These are phyloP conservation scores for Penstemon newberryi DNA, from an alignment of 257 asterid species.

Conservation along the genomic window DNA sequence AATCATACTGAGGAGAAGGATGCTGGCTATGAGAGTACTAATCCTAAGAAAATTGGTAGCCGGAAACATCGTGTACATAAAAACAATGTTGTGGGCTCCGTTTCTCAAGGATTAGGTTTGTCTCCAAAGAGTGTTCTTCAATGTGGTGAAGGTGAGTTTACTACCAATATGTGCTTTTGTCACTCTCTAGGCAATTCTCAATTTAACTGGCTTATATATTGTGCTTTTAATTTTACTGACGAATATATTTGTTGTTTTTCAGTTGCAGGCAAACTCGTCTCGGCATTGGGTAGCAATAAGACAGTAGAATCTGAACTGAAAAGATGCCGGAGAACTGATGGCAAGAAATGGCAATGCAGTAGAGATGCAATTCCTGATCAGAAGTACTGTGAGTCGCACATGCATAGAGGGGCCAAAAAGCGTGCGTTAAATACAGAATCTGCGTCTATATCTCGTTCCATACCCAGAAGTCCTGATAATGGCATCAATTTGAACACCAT, in stretches of 20 bases:
- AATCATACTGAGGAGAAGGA: constrained; percentile 21
- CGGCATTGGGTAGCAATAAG: constrained; percentile 22
- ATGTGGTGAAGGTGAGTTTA: constrained; percentile 38
- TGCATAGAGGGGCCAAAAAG: constrained; percentile 66
- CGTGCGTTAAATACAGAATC: constrained; percentile 24
- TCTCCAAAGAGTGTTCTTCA: constrained; percentile 52
- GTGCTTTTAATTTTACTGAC: background rate
- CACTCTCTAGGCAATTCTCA: background rate
- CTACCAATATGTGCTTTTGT: background rate
- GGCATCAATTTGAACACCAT: constrained; percentile 48
- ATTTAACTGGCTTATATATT: background rate
- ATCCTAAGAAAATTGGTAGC: constrained; percentile 18
- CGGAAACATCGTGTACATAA: constrained; percentile 25
- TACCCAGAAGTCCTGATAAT: constrained; percentile 23
- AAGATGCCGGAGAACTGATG: constrained; percentile 80
- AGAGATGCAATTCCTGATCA: constrained; percentile 40
- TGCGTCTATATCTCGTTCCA: background rate
- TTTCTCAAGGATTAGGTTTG: constrained; percentile 36
- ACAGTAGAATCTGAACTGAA: constrained; percentile 30
- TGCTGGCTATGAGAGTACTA: constrained; percentile 18
- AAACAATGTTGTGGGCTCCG: constrained; percentile 21
- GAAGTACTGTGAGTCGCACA: constrained; percentile 60
- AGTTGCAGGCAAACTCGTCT: constrained; percentile 28
- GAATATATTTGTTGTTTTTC: too few species aligned
- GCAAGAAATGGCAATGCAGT: constrained; percentile 73